A percentile compares a stretch with the other conserved stretches of the same genome.
Evolutionary conservation across 2,329 filamentous ascomycete genomes (phyloP).

Genomic region (Cladosporium sp.): DNA sequence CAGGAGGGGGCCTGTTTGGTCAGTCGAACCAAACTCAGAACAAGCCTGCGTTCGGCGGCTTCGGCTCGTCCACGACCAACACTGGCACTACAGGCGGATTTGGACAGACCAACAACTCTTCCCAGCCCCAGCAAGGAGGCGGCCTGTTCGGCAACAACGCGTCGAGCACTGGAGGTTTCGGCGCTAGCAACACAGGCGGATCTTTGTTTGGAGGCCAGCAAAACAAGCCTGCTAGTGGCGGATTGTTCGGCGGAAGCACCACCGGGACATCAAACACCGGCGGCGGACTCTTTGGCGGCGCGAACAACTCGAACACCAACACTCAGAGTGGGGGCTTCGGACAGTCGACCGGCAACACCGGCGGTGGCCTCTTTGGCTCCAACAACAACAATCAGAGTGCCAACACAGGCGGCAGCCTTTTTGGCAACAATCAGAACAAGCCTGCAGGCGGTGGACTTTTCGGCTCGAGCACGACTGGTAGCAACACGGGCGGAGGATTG

Average conservation of each 20-base stretch:
- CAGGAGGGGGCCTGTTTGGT: conserved; percentile 32
- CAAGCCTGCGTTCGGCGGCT: conserved; percentile 27
- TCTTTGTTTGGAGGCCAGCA: conserved; percentile 35
- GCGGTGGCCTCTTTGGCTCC: conserved; percentile 33
- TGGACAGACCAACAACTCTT: conserved; percentile 37
- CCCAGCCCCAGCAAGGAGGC: conserved; percentile 10
- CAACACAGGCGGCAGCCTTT: conserved; percentile 26
- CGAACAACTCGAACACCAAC: conserved; percentile 20
- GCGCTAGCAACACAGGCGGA: conserved; percentile 33
- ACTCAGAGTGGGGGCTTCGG: conserved; percentile 38
- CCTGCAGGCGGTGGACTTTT: conserved; percentile 37
- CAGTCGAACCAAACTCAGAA: conserved; percentile 13
- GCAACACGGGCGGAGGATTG: conserved; percentile 15
- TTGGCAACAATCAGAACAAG: conserved; percentile 24
- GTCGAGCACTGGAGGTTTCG: conserved; percentile 41
- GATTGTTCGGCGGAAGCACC: conserved; percentile 35
- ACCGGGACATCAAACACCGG: conserved; percentile 36
- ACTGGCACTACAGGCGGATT: conserved; percentile 21
- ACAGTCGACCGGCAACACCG: conserved; percentile 29
- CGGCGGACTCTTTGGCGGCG: conserved; percentile 38
- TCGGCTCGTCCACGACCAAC: conserved; percentile 24
- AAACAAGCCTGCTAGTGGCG: conserved; percentile 28
- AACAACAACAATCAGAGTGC: conserved; percentile 22
- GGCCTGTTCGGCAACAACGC: conserved; percentile 37
- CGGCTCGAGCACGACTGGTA: conserved; percentile 26